Evolutionary conservation across 2,329 filamentous ascomycete species (phyloP).

Genomic region (Graphiopsis chlorocephala): DNA sequence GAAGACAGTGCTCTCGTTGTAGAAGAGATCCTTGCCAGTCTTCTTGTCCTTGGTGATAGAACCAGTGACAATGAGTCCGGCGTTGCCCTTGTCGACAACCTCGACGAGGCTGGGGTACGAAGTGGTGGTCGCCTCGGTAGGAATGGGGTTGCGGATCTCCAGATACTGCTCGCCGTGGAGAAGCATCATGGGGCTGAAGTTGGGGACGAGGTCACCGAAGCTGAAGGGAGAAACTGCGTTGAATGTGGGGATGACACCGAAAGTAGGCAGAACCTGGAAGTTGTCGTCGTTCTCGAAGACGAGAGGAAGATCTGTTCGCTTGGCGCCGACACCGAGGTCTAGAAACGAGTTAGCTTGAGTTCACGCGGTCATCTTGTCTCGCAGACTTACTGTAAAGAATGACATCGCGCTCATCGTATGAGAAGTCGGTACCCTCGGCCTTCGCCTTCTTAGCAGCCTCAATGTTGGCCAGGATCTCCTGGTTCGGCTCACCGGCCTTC

Average conservation of each 20-base stretch:
- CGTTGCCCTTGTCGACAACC: conserved; percentile 92
- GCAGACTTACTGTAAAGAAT: conserved; percentile 72
- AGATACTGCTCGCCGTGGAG: conserved; percentile 98
- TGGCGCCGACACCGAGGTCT: conserved; percentile 86
- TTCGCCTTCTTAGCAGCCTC: conserved; percentile 70
- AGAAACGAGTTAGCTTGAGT: not conserved
- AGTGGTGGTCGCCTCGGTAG: conserved; percentile 73
- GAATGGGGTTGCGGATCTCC: conserved; percentile 88
- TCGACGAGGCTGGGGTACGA: conserved; percentile 81
- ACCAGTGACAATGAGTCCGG: conserved; percentile 76
- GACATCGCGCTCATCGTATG: conserved; percentile 79
- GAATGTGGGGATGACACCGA: conserved; percentile 93
- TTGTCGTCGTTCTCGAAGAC: conserved; percentile 88
- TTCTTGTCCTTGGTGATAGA: conserved; percentile 80
- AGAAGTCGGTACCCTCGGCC: conserved; percentile 71
- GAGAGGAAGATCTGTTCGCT: conserved; percentile 80
- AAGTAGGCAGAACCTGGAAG: conserved; percentile 94
- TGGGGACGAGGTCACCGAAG: conserved; percentile 80
- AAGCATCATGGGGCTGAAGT: conserved; percentile 98
- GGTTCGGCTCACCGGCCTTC: conserved; percentile 42
- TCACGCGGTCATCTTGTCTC: not conserved
- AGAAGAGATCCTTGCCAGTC: conserved; percentile 88
- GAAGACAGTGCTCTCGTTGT: conserved; percentile 94
- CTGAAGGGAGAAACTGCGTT: conserved; percentile 76
- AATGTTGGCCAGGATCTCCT: conserved; percentile 71